Evolutionary conservation across 2,329 filamentous ascomycete genomes (phyloP).

Genomic region (Arthroderma uncinatum): DNA sequence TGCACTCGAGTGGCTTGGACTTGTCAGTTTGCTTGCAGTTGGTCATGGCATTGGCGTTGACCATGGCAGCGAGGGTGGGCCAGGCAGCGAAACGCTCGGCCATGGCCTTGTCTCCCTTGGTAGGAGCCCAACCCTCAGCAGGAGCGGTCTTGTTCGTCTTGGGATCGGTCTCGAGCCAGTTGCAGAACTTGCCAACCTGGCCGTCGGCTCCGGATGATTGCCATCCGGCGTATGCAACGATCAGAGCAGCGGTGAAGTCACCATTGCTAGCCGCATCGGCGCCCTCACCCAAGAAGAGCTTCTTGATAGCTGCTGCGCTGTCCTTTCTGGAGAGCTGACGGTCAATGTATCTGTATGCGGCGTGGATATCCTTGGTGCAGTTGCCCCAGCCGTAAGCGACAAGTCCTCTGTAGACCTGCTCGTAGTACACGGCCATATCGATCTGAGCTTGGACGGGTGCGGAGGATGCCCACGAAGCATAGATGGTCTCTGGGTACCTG

Average conservation of each 20-base stretch:
- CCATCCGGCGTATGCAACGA: conserved; percentile 33
- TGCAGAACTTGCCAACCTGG: conserved; percentile 36
- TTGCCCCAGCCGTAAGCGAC: conserved; percentile 40
- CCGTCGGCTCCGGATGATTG: conserved; percentile 36
- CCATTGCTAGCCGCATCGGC: conserved; percentile 38
- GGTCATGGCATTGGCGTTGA: conserved; percentile 32
- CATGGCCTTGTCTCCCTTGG: conserved; percentile 32
- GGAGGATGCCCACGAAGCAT: conserved; percentile 32
- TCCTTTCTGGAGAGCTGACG: conserved; percentile 29
- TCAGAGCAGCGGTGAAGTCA: conserved; percentile 38
- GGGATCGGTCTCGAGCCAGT: conserved; percentile 37
- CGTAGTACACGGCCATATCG: conserved; percentile 43
- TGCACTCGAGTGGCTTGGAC: conserved; percentile 24
- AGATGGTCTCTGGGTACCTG: conserved; percentile 33
- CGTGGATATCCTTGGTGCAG: conserved; percentile 41
- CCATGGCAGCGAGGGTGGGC: conserved; percentile 26
- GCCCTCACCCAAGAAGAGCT: conserved; percentile 38
- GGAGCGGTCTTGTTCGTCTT: conserved; percentile 27
- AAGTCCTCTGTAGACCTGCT: conserved; percentile 40
- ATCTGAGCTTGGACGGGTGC: conserved; percentile 38
- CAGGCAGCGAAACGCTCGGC: conserved; percentile 35
- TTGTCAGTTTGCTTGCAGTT: conserved; percentile 29
- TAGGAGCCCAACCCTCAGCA: conserved; percentile 32
- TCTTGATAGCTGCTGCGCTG: conserved; percentile 35
- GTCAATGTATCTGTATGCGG: conserved; percentile 42